Base-by-base conservation (phyloP, 139 green algal species). In the Asterochloris erici region DNA sequence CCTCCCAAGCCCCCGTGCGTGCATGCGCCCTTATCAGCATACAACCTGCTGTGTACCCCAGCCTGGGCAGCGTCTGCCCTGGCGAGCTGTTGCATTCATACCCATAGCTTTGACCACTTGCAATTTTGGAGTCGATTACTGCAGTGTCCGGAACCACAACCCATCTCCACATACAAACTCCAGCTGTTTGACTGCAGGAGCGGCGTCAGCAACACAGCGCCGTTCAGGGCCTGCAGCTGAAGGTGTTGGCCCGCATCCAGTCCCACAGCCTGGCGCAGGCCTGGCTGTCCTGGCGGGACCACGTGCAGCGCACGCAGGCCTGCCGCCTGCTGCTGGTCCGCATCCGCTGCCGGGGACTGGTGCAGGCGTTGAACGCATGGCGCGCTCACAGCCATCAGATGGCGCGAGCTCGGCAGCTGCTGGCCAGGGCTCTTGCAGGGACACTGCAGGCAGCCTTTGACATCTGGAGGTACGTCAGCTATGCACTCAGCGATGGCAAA, bases 361-460 rank as follows among this genome's bases (percentile, higher is more conserved):
- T 63, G 15, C 14, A 21, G 14, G 78, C 78, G 17, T 82, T 82
- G 61, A 73, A 74, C 26, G 78, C 78, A n/a, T 82, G 78, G 78
- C 54, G 61, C 14, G 63, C 73, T 26, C 28, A 38, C 12, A 61
- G n/a, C 16, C n/a, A 17, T n/a, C 78, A 28, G 63, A 29, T 82
- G 63, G 54, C 23, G 12, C 61, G 63, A 28, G 78, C 78, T 12
- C 54, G 61, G 27, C 63, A 28, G 15, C 78, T 82, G 27, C 73
- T 64, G 61, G 27, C 73, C 0, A 26, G 63, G 27, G 62, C 73
- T 14, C 78, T 74, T 11, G 63, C 26, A 17, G 78, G 78, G n/a
- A 21, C 78, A 26, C 21, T 82, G 78, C 78, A 66, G 26, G 19
- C 28, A 47, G 68, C 61, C 63, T 82, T 82, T 64, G 11, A 26